Conservation (phyloP, 352 stramenopile species). For the Paralagenidium karlingii region DNA sequence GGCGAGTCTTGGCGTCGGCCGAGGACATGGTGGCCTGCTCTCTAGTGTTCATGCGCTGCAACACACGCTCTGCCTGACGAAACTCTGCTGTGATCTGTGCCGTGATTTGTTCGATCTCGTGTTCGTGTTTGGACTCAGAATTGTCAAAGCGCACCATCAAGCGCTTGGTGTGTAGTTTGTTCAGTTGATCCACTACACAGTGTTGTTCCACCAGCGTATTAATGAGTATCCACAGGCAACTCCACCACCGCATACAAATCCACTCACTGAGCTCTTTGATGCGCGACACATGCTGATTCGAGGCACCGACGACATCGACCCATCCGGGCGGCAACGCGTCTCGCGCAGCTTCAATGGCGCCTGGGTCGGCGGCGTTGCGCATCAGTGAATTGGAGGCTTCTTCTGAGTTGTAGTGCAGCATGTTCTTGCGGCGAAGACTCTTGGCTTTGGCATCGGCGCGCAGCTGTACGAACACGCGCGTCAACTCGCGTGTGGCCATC, state of each 20-base stretch:
- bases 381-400: conserved; percentile 44
- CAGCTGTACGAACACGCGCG: conserved; percentile 52
- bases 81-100: conserved; percentile 76
- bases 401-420: conserved; percentile 54
- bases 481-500: conserved; percentile 76
- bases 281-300: conserved; percentile 65
- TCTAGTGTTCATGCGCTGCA: conserved; percentile 59
- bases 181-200: conserved; percentile 63
- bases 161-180: conserved; percentile 73
- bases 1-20: conserved; percentile 68
- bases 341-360: conserved; percentile 19
- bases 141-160: conserved; percentile 82
- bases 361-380: conserved; percentile 21
- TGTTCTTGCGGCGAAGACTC: conserved; percentile 75
- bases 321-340: conserved; percentile 39
- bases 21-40: conserved; percentile 54
- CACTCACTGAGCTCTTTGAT: conserved; percentile 75
- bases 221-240: neutral
- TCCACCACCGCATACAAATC: neutral
- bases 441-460: conserved; percentile 71
- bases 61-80: conserved; percentile 53
- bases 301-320: conserved; percentile 69
- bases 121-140: conserved; percentile 75
- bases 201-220: neutral
- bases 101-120: conserved; percentile 73